These are phyloP conservation scores for Clonostachys rosea DNA, from an alignment of 2,329 filamentous ascomycete genomes.

Conservation along the genomic window DNA sequence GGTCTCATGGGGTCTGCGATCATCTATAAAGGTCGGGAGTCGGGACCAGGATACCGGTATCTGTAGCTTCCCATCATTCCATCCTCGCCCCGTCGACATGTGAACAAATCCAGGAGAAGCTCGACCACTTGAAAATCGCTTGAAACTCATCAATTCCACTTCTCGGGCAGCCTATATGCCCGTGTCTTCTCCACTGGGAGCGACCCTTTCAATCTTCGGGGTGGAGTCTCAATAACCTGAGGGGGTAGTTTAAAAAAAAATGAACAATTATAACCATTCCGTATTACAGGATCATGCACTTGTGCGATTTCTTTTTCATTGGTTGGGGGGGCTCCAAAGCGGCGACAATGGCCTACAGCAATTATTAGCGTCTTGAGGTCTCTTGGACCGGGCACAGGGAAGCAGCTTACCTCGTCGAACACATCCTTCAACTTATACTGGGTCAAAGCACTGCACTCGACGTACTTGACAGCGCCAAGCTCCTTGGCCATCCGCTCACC, in stretches of 20 bases:
- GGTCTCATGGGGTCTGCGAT: no score
- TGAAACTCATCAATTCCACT: no score
- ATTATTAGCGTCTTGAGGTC: neutral
- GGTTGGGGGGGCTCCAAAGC: conserved; percentile 75
- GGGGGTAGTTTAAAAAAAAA: neutral
- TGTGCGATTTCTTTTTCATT: conserved; percentile 63
- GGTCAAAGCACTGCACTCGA: conserved; percentile 95
- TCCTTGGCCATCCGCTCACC: conserved; percentile 97
- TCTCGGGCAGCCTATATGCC: neutral
- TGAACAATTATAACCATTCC: neutral
- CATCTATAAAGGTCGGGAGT: no score
- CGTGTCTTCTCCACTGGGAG: neutral
- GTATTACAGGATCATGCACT: conserved; percentile 63
- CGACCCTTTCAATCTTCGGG: neutral
- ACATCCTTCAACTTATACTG: conserved; percentile 99
- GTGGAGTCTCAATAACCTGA: conserved; percentile 4
- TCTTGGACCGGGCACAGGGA: neutral
- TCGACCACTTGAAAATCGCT: no score
- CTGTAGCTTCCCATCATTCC: no score
- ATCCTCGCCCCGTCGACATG: no score
- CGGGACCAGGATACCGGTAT: no score
- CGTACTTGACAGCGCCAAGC: conserved; percentile 95
- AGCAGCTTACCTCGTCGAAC: conserved; percentile 82
- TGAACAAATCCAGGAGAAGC: no score
- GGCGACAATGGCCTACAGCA: conserved; percentile 79